Base-by-base conservation (phyloP, 495 filamentous ascomycete genomes). In the Penicillium coffeae region DNA sequence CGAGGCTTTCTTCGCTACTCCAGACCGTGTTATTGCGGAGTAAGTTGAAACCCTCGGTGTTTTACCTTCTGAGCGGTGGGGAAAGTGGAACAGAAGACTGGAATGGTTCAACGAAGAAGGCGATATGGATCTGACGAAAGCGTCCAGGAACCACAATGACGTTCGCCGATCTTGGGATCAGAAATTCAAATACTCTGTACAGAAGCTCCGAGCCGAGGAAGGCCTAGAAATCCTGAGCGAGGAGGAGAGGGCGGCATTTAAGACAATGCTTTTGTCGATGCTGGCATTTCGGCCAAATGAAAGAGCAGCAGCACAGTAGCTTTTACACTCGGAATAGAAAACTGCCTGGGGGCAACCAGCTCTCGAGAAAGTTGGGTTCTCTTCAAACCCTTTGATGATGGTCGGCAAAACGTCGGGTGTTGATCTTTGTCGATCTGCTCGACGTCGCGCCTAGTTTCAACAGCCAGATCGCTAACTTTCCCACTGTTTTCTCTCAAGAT, bases 41-140 rank as follows among this genome's bases (percentile, higher is more conserved):
- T 56, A 60, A 43, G 47, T 65, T 18, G 53, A 58, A 16, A 37
- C 39, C 15, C 36, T 66, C 45, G 64, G 68, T 15, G 41, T 50
- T n/a, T 48, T 64, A 35, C 63, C 65, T 16, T 8, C 38, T 8
- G 57, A 61, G 37, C 69, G 64, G 66, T 66, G 58, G 64, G 20
- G 46, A 19, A 53, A 45, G 9, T 62, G 56, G 53, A 37, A 12
- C 21, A 44, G 15, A 47, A 49, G 44, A 20, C 9, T 40, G 1
- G 50, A 48, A 37, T 51, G 50, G 41, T 59, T 62, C 18, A 54
- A 52, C 20, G 55, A 59, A 27, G 55, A 59, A 12, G 55, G 55
- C 1, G 58, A 55, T 14, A 12, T 52, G 10, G 34, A 52, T 45
- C 5, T 42, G 54, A 41, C 38, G 42, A 34, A 41, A 1, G n/a